These are phyloP conservation scores for Pseudogymnoascus sp. DNA, from an alignment of 2,329 filamentous ascomycete species.

Conservation along the genomic window DNA sequence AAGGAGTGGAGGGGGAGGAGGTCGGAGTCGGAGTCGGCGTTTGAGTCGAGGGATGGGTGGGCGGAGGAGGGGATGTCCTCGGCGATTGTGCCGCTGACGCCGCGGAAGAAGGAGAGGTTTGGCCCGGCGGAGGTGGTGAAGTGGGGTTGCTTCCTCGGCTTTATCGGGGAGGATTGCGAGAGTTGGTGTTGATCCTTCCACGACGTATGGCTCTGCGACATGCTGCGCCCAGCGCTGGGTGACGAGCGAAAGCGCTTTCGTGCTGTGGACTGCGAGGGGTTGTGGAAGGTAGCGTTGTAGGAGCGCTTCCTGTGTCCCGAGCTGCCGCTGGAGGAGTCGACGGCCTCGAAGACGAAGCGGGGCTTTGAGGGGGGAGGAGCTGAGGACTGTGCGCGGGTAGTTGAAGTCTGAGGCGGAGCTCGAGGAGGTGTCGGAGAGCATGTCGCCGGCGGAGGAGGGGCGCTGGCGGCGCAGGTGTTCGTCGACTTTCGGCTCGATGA, in stretches of 20 bases:
- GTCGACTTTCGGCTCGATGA: conserved; percentile 77
- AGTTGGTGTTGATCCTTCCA: conserved; percentile 76
- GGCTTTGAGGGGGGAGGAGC: conserved; percentile 78
- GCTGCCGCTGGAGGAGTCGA: conserved; percentile 59
- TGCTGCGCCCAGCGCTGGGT: conserved; percentile 53
- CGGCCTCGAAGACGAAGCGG: conserved; percentile 78
- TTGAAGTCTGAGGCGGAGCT: conserved; percentile 67
- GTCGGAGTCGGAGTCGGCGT: conserved; percentile 74
- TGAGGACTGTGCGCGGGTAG: conserved; percentile 58
- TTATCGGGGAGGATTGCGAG: conserved; percentile 80
- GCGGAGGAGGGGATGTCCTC: conserved; percentile 51
- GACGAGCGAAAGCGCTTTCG: conserved; percentile 66
- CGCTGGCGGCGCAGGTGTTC: conserved; percentile 71
- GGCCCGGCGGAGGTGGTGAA: conserved; percentile 67
- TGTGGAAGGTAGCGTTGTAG: conserved; percentile 53
- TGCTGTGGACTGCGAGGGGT: conserved; percentile 44
- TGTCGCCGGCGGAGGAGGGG: conserved; percentile 59
- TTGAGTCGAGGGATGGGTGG: conserved; percentile 1
- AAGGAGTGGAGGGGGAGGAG: conserved; percentile 73
- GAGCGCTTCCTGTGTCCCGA: conserved; percentile 61
- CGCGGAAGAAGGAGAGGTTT: conserved; percentile 71
- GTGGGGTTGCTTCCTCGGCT: conserved; percentile 66
- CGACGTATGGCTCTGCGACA: conserved; percentile 46
- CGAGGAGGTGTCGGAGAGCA: conserved; percentile 80
- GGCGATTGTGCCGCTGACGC: conserved; percentile 46